Base-by-base conservation (phyloP, 192 early-diverging fungal species). In the Powellomyces hirtus region DNA sequence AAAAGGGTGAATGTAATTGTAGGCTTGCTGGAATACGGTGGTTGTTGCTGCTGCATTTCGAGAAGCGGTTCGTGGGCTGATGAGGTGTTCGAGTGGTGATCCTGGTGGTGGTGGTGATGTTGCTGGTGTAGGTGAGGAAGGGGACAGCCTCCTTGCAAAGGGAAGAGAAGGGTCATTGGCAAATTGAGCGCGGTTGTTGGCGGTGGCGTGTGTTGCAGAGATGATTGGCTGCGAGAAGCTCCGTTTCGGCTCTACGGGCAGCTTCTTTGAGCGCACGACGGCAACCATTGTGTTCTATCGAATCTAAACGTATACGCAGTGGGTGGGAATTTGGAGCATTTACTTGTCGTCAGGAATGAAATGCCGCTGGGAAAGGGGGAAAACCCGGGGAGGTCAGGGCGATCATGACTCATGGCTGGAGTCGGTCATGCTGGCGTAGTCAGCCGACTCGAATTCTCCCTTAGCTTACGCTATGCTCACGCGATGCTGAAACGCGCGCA, bases 1-100 rank as follows among this genome's bases (percentile, higher is more conserved):
- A 30, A 72, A 72, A 3, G 70, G 70, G 57, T 72, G 70, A 10
- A 72, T 20, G 61, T 72, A 72, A 30, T 29, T 14, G 56, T 72
- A 72, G 24, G 27, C 38, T 30, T 30, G 60, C 4, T 38, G 51
- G 30, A 65, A 63, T 10, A 72, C 44, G 2, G 18, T 18, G 0
- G 67, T 49, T 5, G 57, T 61, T 26, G 57, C 57, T 29, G 67
- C 56, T 6, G 67, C 70, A 37, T 46, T 59, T 20, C 70, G 62
- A 26, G 70, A 71, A 0, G 61, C 69, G 7, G 16, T 46, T 37
- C 70, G 70, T 27, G 70, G 70, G 6, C n/a, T 58, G 70, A 24
- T 27, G 31, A 3, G 16, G 5, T 34, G 40, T 42, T 42, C 40
- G 40, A n/a, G 40, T 42, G 40, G 11, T 42, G 40, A 10, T 42